phyloP scores from a whole-genome alignment of 768 basidiomycete species.

The Peribolospora kevripleyi region DNA sequence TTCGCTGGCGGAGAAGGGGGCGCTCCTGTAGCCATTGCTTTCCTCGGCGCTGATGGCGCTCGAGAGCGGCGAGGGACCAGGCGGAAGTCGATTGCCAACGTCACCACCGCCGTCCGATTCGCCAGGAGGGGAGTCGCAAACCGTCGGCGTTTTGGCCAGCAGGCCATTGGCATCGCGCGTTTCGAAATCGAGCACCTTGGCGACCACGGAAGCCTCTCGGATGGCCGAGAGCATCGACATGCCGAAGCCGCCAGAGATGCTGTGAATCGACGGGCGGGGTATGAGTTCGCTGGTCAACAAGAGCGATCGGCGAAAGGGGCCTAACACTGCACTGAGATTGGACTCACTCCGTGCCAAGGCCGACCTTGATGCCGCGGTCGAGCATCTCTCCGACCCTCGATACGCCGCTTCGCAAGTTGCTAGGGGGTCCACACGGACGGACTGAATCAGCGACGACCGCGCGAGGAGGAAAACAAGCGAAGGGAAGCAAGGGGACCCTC shows the following conservation, averaged over 20 bases:
- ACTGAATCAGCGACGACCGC: not conserved
- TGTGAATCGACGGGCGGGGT: too few species aligned
- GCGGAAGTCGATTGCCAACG: too few species aligned
- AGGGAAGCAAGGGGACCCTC: not conserved
- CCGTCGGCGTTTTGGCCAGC: slow-evolving; percentile 8
- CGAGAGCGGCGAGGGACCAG: too few species aligned
- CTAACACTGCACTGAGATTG: too few species aligned
- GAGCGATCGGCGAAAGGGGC: not conserved
- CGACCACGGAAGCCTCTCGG: slow-evolving; percentile 43
- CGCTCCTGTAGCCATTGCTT: too few species aligned
- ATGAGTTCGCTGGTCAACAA: not conserved
- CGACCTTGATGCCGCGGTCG: slow-evolving; percentile 74
- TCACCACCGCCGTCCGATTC: too few species aligned
- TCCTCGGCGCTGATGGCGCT: too few species aligned
- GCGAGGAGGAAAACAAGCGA: not conserved
- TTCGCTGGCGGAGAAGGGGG: too few species aligned
- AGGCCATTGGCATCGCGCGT: slow-evolving; percentile 4
- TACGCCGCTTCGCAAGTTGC: slow-evolving; percentile 58
- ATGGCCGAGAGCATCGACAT: slow-evolving; percentile 53
- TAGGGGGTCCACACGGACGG: not conserved
- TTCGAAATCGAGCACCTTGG: slow-evolving; percentile 46
- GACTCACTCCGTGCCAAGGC: slow-evolving; percentile 56
- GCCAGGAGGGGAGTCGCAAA: not conserved
- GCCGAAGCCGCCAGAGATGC: slow-evolving; percentile 58
- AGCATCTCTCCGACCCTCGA: slow-evolving; percentile 54